Base-by-base conservation (phyloP, 768 basidiomycete genomes). In the Lentinula raphanica region DNA sequence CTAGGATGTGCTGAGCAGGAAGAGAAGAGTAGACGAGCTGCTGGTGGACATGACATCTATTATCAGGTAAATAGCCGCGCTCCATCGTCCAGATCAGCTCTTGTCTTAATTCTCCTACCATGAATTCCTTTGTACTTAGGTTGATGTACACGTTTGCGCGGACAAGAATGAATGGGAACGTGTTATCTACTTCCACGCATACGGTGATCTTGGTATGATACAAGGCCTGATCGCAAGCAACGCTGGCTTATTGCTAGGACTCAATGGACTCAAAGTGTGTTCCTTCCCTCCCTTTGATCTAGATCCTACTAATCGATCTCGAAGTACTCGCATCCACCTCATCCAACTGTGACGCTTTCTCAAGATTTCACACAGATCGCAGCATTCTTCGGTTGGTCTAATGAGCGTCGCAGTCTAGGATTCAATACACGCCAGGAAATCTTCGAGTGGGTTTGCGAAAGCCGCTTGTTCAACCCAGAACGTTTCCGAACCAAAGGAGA, bases 171-270 rank as follows among this genome's bases (percentile, higher is more conserved):
- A 81, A 63, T 81, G 71, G 68, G 74, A 83, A 23, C 73, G 82
- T 21, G 68, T 81, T 15, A 65, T 75, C 23, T 81, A 87, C 68
- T 81, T 81, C 63, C 77, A 83, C 58, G 79, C 81, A 1, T 89
- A 88, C 63, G 88, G 88, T 8, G 88, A 89, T 63, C 74, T 89
- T 17, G 85, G 84, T 0, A 87, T 88, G 81, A 86, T 90, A 15
- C 68, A 90, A 49, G 80, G 83, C 9, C 67, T 85, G 13, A 67
- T 89, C 17, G 79, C 75, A 8, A 75, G 77, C 39, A 80, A 79
- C 54, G 70, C 70, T 48, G 83, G 86, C 2, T 62, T 90, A 2
- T 64, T 69, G 2, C 66, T 86, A 0, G 80, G 81, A 5, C 70
- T 69, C 23, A 75, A 80, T 42, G 88, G 87, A 0, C 67, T 90